These are phyloP conservation scores for Emmonsia crescens DNA, from an alignment of 2,329 filamentous ascomycete genomes.

Conservation along the genomic window DNA sequence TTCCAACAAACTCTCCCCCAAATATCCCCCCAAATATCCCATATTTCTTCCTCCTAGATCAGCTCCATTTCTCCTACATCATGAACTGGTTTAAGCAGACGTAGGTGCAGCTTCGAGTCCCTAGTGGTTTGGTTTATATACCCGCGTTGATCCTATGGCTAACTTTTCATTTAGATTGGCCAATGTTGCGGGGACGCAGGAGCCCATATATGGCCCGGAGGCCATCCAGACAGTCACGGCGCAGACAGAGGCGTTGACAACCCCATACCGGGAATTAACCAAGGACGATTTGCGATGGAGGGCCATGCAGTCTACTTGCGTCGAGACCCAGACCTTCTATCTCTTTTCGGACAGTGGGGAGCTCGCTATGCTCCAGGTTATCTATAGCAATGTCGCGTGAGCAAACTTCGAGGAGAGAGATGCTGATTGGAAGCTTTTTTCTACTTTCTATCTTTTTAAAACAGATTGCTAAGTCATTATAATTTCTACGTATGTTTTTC, in stretches of 20 bases:
- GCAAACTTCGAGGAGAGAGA: constrained; percentile 20
- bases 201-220: constrained; percentile 85
- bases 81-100: constrained; percentile 93
- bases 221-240: constrained; percentile 78
- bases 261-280: constrained; percentile 67
- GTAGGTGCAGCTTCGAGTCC: constrained; percentile 43
- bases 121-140: constrained; percentile 6
- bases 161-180: constrained; percentile 38
- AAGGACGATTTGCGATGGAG: constrained; percentile 75
- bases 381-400: constrained; percentile 96
- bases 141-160: constrained; percentile 9
- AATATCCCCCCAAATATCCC: neutral
- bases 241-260: constrained; percentile 73
- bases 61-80: constrained; percentile 42
- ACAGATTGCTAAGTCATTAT: constrained; percentile 4
- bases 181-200: constrained; percentile 86
- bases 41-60: neutral
- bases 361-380: constrained; percentile 73
- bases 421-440: neutral
- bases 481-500: neutral
- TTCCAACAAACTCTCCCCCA: neutral
- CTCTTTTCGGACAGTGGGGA: constrained; percentile 67
- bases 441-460: neutral
- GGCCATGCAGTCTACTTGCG: constrained; percentile 69
- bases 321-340: constrained; percentile 95